Base-by-base conservation (phyloP, 805 yeast species). In the Saccharomyces kudriavzevii region DNA sequence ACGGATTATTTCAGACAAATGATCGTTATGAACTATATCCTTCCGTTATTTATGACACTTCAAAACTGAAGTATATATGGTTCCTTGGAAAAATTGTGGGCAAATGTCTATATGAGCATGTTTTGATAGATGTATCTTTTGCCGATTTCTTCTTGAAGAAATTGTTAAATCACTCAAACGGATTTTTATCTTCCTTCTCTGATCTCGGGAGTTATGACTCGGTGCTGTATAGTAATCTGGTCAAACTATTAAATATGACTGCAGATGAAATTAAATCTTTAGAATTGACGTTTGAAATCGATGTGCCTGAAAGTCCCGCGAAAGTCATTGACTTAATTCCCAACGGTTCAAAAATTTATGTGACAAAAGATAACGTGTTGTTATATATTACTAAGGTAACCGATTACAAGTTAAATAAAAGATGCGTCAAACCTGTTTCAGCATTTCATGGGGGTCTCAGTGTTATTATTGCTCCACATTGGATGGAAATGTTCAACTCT, bases 401-500 rank as follows among this genome's bases (percentile, higher is more conserved):
- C 5, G 83, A 86, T 60, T 91, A 82, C 72, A 88, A 87, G 64
- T 73, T 94, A 54, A 89, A 89, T 68, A 77, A 74, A 45, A 72
- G 85, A 24, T 69, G 75, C n/a, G 64, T 77, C 2, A 92, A 84
- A 60, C 78, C 88, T 0, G 73, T 74, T 30, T 74, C 77, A 45
- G 87, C 89, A 64, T 70, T 91, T 35, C 77, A 74, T 13, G 62
- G 60, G 26, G 99, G 99, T 0, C 66, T 94, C 49, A 79, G 77
- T 58, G 79, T 78, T 53, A 74, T 92, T 20, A 82, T 94, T 27
- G 76, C 83, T 10, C 81, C 84, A 1, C 76, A 76, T 40, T 89
- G 97, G 96, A 73, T 92, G 48, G 78, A 79, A 25, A 82, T 92
- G 85, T 94, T 92, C 71, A 89, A 88, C 62, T 84, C 96, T 0